Conservation (phyloP, 805 yeast species). For the Zygoascus tannicola region DNA sequence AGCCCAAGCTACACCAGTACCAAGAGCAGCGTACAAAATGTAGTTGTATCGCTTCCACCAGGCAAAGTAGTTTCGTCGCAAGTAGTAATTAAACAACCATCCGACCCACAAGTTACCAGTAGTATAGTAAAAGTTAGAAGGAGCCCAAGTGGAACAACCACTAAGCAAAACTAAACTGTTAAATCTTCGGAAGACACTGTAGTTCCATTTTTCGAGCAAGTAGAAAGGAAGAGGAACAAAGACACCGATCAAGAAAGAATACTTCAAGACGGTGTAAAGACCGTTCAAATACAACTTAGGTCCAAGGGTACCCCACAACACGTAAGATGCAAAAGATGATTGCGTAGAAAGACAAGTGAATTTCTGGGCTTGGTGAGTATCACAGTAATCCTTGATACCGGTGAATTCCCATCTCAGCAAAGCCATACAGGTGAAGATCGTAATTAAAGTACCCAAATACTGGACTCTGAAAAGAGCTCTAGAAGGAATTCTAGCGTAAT, state of each 20-base stretch:
- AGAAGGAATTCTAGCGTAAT: slow-evolving; percentile 51
- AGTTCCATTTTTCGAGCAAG: slow-evolving; percentile 2
- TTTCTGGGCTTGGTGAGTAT: slow-evolving; percentile 32
- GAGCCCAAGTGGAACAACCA: slow-evolving; percentile 22
- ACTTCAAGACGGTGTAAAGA: slow-evolving; percentile 18
- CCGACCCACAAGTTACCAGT: slow-evolving; percentile 35
- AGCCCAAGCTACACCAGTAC: slow-evolving; percentile 42
- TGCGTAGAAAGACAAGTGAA: slow-evolving; percentile 35
- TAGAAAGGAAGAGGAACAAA: slow-evolving; percentile 9
- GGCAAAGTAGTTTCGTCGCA: slow-evolving; percentile 34
- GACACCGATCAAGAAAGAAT: slow-evolving; percentile 20
- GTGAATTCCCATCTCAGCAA: slow-evolving; percentile 37
- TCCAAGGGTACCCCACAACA: slow-evolving; percentile 36
- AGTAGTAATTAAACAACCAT: slow-evolving; percentile 37
- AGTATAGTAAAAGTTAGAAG: slow-evolving; percentile 36
- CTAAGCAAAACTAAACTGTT: not conserved
- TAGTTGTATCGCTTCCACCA: slow-evolving; percentile 51
- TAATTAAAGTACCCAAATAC: slow-evolving; percentile 24
- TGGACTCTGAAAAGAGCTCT: slow-evolving; percentile 24
- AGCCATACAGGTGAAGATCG: slow-evolving; percentile 39
- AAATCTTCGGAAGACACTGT: slow-evolving; percentile 1
- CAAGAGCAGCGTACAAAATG: slow-evolving; percentile 38
- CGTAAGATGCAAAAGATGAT: slow-evolving; percentile 43
- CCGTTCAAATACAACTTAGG: slow-evolving; percentile 36
- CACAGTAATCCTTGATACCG: slow-evolving; percentile 36